A percentile compares a stretch with the other conserved stretches of the same genome.
Evolutionary conservation across 176 grass and related monocot genomes (phyloP).

Genomic region (Aegilops sharonensis): DNA sequence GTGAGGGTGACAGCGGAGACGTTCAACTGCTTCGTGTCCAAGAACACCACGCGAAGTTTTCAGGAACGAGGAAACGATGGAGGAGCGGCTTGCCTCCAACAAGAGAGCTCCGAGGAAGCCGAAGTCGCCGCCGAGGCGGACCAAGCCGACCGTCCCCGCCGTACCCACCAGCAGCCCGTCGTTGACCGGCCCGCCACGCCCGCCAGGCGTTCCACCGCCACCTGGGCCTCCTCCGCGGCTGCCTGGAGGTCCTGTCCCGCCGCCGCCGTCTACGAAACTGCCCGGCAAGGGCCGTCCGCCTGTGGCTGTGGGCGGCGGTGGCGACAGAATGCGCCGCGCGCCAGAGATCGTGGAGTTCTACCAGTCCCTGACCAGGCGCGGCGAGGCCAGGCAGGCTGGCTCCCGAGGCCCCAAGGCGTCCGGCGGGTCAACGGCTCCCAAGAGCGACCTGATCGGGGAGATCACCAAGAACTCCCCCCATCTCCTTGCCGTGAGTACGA

Average conservation of each 20-base stretch:
- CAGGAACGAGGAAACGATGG: background rate
- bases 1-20: background rate
- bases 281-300: background rate
- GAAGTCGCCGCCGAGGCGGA: background rate
- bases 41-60: background rate
- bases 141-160: background rate
- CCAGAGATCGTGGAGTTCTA: slow-evolving; percentile 72
- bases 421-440: slow-evolving; percentile 41
- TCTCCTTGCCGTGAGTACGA: slow-evolving; percentile 55
- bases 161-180: background rate
- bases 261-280: slow-evolving; percentile 13
- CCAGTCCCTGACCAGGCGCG: slow-evolving; percentile 64
- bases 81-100: background rate
- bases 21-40: background rate
- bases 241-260: slow-evolving; percentile 35
- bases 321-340: slow-evolving; percentile 51
- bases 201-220: slow-evolving; percentile 22
- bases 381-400: slow-evolving; percentile 46
- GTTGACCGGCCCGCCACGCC: background rate
- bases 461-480: slow-evolving; percentile 68
- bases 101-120: slow-evolving; percentile 14
- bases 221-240: slow-evolving; percentile 28
- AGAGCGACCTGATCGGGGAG: slow-evolving; percentile 60
- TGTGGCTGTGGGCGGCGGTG: slow-evolving; percentile 9
- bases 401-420: slow-evolving; percentile 31